Base-by-base conservation (phyloP, 345 rosid species). In the Reutealis trisperma region DNA sequence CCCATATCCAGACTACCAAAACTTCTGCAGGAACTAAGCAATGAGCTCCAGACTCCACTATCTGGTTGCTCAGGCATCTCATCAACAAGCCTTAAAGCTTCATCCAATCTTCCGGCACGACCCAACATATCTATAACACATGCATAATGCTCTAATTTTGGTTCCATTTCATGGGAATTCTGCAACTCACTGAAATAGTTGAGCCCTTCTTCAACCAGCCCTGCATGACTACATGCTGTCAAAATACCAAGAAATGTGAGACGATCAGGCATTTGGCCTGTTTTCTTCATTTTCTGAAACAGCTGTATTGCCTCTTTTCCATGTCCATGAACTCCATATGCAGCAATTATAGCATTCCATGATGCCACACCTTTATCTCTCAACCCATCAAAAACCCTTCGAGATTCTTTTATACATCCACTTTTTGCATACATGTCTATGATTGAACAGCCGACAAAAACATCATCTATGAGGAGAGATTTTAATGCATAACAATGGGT, bases 41-140 rank as follows among this genome's bases (percentile, higher is more conserved):
- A 72, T 61, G 94, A 89, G 72, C 87, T 88, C 91, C 88, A 93
- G 67, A 91, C 78, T 79, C 88, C 79, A 63, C 72, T 74, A 75
- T 88, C 93, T 25, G 95, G 90, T 73, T 89, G 87, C 78, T 78
- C 81, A 30, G 90, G 87, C 92, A 89, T 93, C 75, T 86, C 79
- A 44, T 87, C 70, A 64, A 75, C 58, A 68, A 93, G 76, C 44
- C 63, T 83, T 60, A 86, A 54, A 61, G 97, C 92, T 71, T 87
- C 83, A 64, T 77, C 80, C 73, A 90, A 75, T 74, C 78, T 62
- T 75, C 95, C 92, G 52, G 90, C 90, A 25, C 92, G 82, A n/a
- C 93, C 87, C 73, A 91, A 74, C 89, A 90, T 92, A 78, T 91
- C 98, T 25, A 90, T 85, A 63, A 87, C 82, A 80, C 93, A 90